These are phyloP conservation scores for Colletotrichum euphorbiae DNA, from an alignment of 2,329 filamentous ascomycete species.

Conservation along the genomic window DNA sequence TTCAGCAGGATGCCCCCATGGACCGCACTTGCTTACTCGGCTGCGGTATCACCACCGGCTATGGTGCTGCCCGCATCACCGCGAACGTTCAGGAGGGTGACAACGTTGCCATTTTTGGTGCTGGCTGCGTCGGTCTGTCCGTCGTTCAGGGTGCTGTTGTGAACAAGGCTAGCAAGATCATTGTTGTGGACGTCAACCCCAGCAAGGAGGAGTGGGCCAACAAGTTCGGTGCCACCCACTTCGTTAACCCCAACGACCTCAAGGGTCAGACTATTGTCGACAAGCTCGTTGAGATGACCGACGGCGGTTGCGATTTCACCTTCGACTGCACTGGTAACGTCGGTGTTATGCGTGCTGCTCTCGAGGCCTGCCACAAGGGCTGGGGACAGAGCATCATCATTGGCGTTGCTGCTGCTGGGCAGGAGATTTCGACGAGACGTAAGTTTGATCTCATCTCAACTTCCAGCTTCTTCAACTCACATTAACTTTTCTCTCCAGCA, in stretches of 20 bases:
- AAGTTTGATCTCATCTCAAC: constrained; percentile 57
- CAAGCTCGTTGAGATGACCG: constrained; percentile 95
- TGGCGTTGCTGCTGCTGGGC: constrained; percentile 93
- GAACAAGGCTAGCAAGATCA: constrained; percentile 83
- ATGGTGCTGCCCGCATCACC: constrained; percentile 94
- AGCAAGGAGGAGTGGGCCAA: constrained; percentile 89
- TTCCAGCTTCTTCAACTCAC: fast-evolving
- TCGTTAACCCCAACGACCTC: constrained; percentile 91
- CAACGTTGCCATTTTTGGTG: constrained; percentile 92
- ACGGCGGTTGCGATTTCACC: constrained; percentile 98
- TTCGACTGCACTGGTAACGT: constrained; percentile 99
- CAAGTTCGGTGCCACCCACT: constrained; percentile 97
- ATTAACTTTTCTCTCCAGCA: constrained; percentile 62
- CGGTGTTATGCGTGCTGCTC: constrained; percentile 91
- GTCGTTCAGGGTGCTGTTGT: constrained; percentile 94
- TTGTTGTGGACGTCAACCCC: constrained; percentile 82
- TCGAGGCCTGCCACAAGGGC: constrained; percentile 99
- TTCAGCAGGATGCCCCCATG: constrained; percentile 91
- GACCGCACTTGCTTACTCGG: constrained; percentile 96
- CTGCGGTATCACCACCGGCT: constrained; percentile 98
- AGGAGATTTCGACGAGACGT: constrained; percentile 95
- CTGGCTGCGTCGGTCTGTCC: constrained; percentile 93
- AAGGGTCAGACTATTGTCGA: constrained; percentile 86
- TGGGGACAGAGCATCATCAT: constrained; percentile 99
- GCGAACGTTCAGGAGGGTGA: constrained; percentile 91